These are phyloP conservation scores for Austroboletus niveus DNA, from an alignment of 1,284 basidiomycete species.

Conservation along the genomic window DNA sequence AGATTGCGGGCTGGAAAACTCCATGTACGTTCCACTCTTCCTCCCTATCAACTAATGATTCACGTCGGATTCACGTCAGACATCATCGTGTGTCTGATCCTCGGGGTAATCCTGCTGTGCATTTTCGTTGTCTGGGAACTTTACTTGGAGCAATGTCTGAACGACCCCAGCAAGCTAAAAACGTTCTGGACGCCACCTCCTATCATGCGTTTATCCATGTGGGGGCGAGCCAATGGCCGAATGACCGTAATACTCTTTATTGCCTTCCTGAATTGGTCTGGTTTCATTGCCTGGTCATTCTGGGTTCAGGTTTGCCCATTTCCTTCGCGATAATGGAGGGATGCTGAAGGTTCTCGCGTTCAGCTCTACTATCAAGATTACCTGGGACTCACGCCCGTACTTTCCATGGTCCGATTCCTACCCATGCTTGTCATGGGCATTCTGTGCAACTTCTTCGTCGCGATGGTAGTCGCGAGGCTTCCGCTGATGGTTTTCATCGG, in stretches of 20 bases:
- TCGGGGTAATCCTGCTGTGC: constrained; percentile 52
- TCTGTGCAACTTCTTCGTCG: constrained; percentile 68
- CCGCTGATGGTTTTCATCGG: constrained; percentile 56
- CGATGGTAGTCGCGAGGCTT: constrained; percentile 56
- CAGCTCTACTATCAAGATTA: constrained; percentile 73
- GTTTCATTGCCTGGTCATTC: constrained; percentile 50
- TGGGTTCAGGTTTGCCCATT: constrained; percentile 45
- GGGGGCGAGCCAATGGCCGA: constrained; percentile 57
- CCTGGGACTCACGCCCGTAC: constrained; percentile 50
- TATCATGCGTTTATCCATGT: constrained; percentile 61
- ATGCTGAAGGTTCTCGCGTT: constrained; percentile 8
- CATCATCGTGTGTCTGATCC: constrained; percentile 52
- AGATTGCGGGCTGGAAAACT: constrained; percentile 74
- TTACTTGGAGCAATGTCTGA: constrained; percentile 43
- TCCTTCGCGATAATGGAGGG: background rate
- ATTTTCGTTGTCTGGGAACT: constrained; percentile 63
- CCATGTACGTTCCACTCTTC: constrained; percentile 49
- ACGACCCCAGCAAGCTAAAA: constrained; percentile 11
- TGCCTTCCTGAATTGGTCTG: constrained; percentile 62
- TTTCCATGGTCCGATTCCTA: constrained; percentile 74
- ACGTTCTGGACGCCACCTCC: constrained; percentile 52
- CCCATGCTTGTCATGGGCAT: constrained; percentile 76
- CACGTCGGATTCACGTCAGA: constrained; percentile 28
- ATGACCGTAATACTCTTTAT: constrained; percentile 59
- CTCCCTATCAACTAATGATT: background rate